Conservation (phyloP, 1,284 basidiomycete species). For the Salmacisia buchloeana region DNA sequence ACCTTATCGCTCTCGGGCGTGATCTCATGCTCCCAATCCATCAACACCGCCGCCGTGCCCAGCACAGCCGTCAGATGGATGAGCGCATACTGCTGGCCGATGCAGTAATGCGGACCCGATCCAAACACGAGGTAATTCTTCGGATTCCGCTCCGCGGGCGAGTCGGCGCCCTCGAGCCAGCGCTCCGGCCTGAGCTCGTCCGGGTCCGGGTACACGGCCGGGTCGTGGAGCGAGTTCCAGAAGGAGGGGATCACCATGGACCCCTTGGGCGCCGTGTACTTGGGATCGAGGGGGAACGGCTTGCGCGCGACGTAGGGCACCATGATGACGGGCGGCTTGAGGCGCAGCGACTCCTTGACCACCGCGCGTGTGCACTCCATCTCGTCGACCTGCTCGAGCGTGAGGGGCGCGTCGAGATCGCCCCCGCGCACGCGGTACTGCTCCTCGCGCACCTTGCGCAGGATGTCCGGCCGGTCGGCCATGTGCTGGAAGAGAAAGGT, state of each 20-base stretch:
- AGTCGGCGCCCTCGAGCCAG: slow-evolving; percentile 78
- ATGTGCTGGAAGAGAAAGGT: slow-evolving; percentile 95
- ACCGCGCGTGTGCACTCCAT: slow-evolving; percentile 89
- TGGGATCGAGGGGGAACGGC: slow-evolving; percentile 79
- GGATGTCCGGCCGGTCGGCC: slow-evolving; percentile 81
- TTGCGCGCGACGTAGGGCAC: slow-evolving; percentile 88
- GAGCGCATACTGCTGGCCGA: slow-evolving; percentile 84
- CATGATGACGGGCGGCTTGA: slow-evolving; percentile 72
- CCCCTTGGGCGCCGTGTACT: slow-evolving; percentile 84
- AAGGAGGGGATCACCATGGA: slow-evolving; percentile 97
- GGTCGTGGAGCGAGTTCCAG: slow-evolving; percentile 83
- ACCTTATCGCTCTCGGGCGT: slow-evolving; percentile 77
- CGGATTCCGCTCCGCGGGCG: slow-evolving; percentile 72
- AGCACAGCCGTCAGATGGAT: slow-evolving; percentile 85
- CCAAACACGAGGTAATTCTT: slow-evolving; percentile 97
- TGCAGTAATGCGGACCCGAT: slow-evolving; percentile 74
- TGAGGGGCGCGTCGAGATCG: slow-evolving; percentile 73
- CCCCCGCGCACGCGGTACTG: slow-evolving; percentile 76
- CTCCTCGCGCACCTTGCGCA: slow-evolving; percentile 85
- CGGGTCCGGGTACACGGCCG: slow-evolving; percentile 78
- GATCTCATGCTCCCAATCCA: slow-evolving; percentile 81
- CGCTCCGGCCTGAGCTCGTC: slow-evolving; percentile 80
- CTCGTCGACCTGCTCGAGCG: slow-evolving; percentile 80
- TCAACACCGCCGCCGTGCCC: slow-evolving; percentile 72
- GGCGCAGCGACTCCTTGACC: slow-evolving; percentile 82